phyloP scores from a whole-genome alignment of 441 rosid genomes.

The Metrosideros polymorpha region DNA sequence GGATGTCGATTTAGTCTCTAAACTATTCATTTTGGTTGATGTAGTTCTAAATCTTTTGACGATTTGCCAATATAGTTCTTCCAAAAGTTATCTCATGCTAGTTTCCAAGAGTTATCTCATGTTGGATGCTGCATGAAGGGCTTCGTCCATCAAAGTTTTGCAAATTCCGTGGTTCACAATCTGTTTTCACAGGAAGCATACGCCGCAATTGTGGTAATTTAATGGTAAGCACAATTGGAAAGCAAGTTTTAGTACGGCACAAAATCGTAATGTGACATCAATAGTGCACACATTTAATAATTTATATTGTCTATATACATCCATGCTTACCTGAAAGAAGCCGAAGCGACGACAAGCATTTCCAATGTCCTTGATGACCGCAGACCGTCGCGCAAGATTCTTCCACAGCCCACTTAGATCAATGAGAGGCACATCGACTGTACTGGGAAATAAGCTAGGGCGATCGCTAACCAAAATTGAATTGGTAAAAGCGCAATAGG shows the following conservation, averaged over 20 bases:
- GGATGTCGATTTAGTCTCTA: too few species aligned
- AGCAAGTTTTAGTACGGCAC: neutral
- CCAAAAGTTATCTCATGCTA: too few species aligned
- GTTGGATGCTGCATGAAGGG: constrained; percentile 25
- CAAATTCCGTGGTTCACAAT: constrained; percentile 55
- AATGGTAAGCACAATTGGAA: neutral
- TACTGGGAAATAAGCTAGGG: constrained; percentile 12
- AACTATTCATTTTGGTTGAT: too few species aligned
- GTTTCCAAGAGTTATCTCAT: too few species aligned
- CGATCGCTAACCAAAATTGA: constrained; percentile 3
- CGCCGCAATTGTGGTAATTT: neutral
- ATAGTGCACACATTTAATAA: too few species aligned
- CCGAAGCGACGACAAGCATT: constrained; percentile 37
- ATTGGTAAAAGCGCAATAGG: too few species aligned
- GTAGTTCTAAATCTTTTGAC: too few species aligned
- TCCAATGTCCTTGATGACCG: constrained; percentile 23
- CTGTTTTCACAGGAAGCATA: constrained; percentile 10
- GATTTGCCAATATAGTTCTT: too few species aligned
- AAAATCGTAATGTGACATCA: neutral
- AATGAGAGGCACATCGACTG: constrained; percentile 25
- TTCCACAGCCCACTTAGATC: constrained; percentile 31
- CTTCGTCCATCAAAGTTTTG: constrained; percentile 33
- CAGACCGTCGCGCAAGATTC: constrained; percentile 14
- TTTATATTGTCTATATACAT: too few species aligned
- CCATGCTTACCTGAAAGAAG: constrained; percentile 58